Base-by-base conservation (phyloP, 1,284 basidiomycete species). In the Trametes versicolor region DNA sequence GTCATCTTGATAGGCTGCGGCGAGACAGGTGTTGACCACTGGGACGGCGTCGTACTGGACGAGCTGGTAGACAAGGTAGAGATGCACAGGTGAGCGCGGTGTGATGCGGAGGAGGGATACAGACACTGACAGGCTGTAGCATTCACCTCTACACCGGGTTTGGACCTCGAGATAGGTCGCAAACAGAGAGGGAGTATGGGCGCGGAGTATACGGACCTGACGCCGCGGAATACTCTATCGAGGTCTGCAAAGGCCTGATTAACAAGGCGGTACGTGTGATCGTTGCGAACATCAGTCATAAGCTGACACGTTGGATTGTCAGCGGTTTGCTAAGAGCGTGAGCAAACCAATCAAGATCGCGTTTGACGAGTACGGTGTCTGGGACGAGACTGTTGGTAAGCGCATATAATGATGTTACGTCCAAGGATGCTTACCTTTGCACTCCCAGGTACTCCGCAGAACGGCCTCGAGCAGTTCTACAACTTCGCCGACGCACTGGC, bases 341-440 rank as follows among this genome's bases (percentile, higher is more conserved):
- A 60, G 58, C 51, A 71, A 70, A 29, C 70, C 70, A 3, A 67
- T 75, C 66, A 72, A 65, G 36, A 63, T 75, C 25, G 72, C 72
- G 1, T 90, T 87, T 64, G 88, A 90, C 67, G 85, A 88, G 69
- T 87, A 85, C 81, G 87, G 87, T 53, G 85, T 87, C 8, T 87
- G 85, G 84, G 84, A 78, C 57, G 77, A 79, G 55, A 73, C 70
- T 7, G 62, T 73, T 25, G 74, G 73, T 72, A 36, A 51, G 71
- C 60, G 15, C 47, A 9, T 15, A n/a, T 10, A 23, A 23, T 1
- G n/a, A 21, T 43, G 15, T 45, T 37, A 4, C 25, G 15, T 47
- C 17, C 49, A 13, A 12, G 27, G 23, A 27, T 48, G 17, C 54
- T 41, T 12, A 52, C 37, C 27, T 55, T 32, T 21, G 27, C 19